A percentile compares a stretch with the other conserved stretches of the same genome.
Evolutionary conservation across 345 rosid species (phyloP).

Genomic region (Acer yangbiense): DNA sequence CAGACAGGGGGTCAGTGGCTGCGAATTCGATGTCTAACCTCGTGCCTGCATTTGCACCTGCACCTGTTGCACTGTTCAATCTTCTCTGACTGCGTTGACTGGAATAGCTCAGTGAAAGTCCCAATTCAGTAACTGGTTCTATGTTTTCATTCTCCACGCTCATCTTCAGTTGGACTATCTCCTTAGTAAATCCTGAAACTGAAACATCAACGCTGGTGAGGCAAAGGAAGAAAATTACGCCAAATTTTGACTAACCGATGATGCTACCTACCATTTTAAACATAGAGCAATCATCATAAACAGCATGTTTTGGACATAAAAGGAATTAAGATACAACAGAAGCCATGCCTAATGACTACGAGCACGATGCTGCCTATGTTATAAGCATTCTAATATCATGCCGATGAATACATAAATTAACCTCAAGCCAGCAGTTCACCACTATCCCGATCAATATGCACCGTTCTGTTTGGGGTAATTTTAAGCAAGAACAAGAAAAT

Average conservation of each 20-base stretch:
- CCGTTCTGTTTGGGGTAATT: neutral
- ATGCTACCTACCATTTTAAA: no score
- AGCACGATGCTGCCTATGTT: neutral
- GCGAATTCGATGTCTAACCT: constrained; percentile 47
- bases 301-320: neutral
- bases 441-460: neutral
- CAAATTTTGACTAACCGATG: neutral
- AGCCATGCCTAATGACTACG: neutral
- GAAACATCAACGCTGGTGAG: neutral
- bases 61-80: constrained; percentile 53
- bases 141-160: constrained; percentile 46
- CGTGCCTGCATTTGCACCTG: constrained; percentile 91
- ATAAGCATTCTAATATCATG: neutral
- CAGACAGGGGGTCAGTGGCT: constrained; percentile 62
- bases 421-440: neutral
- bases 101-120: constrained; percentile 45
- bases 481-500: neutral
- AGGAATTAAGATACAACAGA: neutral
- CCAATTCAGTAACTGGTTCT: constrained; percentile 44
- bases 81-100: constrained; percentile 33
- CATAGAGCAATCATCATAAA: neutral
- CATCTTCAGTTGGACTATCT: constrained; percentile 44
- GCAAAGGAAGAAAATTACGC: neutral
- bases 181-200: constrained; percentile 19
- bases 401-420: neutral